These are phyloP conservation scores for Cryptomeria japonica DNA, from an alignment of 75 land plant species.

Conservation along the genomic window DNA sequence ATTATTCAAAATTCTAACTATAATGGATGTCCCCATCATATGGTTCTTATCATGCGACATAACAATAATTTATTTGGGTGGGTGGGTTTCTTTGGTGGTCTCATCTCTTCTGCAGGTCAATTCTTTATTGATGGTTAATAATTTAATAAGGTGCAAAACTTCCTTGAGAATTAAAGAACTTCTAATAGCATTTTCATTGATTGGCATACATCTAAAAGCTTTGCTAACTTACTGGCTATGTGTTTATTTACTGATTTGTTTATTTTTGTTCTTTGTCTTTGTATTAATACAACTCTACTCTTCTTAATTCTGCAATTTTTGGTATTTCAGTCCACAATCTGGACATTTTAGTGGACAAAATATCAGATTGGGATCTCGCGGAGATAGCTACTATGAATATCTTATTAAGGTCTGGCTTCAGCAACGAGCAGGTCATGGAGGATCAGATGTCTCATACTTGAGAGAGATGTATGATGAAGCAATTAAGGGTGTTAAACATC, in stretches of 20 bases:
- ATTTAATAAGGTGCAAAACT: neutral
- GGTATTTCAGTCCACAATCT: slow-evolving; percentile 69
- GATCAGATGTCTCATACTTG: slow-evolving; percentile 46
- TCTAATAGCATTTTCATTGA: neutral
- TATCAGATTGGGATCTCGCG: slow-evolving; percentile 94
- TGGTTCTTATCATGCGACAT: neutral
- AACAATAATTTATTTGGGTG: neutral
- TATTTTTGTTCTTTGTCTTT: neutral
- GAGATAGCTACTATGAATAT: slow-evolving; percentile 99
- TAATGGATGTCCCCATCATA: neutral
- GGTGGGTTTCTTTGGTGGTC: neutral
- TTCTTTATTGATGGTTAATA: neutral
- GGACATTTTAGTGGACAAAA: slow-evolving; percentile 88
- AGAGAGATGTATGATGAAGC: slow-evolving; percentile 96
- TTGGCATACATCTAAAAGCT: neutral
- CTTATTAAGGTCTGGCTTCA: slow-evolving; percentile 95
- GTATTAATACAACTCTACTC: neutral
- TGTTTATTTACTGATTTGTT: neutral
- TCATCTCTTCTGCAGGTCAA: neutral
- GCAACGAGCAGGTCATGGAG: slow-evolving; percentile 24
- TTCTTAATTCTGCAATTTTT: neutral
- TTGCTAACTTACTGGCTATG: neutral
- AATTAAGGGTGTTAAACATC: slow-evolving; percentile 84
- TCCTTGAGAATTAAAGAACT: neutral
- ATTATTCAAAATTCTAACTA: neutral